Evolutionary conservation across 2,329 filamentous ascomycete species (phyloP), one percentile per base, ranked within the genome.

Genomic region (Cladophialophora carrionii): DNA sequence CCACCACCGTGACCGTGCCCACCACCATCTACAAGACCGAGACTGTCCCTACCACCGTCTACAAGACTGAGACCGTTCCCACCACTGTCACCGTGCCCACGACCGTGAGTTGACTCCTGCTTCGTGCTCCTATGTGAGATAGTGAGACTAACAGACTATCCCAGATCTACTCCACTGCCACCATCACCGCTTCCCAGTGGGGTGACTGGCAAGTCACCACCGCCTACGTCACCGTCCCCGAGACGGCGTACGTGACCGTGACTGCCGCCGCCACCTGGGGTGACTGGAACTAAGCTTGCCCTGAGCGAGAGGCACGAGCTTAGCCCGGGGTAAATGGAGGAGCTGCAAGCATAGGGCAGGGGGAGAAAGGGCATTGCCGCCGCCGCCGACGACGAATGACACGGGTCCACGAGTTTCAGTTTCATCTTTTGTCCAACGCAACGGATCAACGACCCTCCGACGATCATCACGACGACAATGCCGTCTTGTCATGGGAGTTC

Each of bases 211-310:
- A 14, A 43, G 37, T 43, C 17, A n/a, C 37, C 7, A 43, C 37
- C 37, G 37, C 37, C 37, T 43, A 43, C 12, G 48, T 52, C 48
- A 52, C 48, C 17, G 37, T 43, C 7, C 46, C 43, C 43, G 31
- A 43, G 37, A 48, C 41, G n/a, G n/a, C n/a, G n/a, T n/a, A n/a
- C 8, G 56, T 58, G 37, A 46, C 43, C 22, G 32, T 32, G 4
- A 60, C 57, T 29, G 57, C 57, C 51, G 46, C 57, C 46, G 48
- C 48, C 20, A 60, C 57, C 32, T 51, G 48, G 48, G 48, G 48
- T 14, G 48, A 51, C 20, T 51, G 24, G 20, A 51, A 22, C 48
- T 29, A 43, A 43, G 37, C 37, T 43, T 43, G 37, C 17, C 17
- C 17, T 37, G n/a, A 17, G n/a, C n/a, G n/a, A n/a, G n/a, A n/a